phyloP scores from a whole-genome alignment of 1,284 basidiomycete species.

The Takashimella koratensis region DNA sequence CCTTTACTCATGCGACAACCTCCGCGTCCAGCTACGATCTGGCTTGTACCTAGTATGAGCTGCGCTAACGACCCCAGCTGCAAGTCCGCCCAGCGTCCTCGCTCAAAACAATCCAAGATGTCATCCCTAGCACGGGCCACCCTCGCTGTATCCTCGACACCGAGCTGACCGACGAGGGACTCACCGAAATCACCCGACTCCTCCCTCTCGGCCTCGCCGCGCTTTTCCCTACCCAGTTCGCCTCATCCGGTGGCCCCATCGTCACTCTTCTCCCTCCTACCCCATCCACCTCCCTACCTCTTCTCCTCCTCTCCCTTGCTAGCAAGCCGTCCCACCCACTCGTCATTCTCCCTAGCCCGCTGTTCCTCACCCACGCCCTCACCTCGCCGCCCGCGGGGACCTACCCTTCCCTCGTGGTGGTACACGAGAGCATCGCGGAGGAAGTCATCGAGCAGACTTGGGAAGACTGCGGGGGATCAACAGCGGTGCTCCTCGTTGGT shows the following conservation, averaged over 20 bases:
- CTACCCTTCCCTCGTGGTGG: constrained; percentile 29
- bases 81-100: constrained; percentile 41
- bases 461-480: constrained; percentile 17
- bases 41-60: too few relatives aligned
- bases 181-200: constrained; percentile 34
- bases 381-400: constrained; percentile 17
- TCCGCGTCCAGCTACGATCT: background rate
- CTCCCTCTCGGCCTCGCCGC: constrained; percentile 34
- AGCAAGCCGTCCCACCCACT: constrained; percentile 27
- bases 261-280: constrained; percentile 35
- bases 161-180: constrained; percentile 28
- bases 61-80: constrained; percentile 30
- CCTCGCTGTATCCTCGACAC: constrained; percentile 37
- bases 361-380: constrained; percentile 22
- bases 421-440: constrained; percentile 26
- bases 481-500: constrained; percentile 34
- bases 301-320: constrained; percentile 37
- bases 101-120: constrained; percentile 39
- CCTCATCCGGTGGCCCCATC: constrained; percentile 21
- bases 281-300: constrained; percentile 30
- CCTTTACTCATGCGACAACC: background rate
- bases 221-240: constrained; percentile 32
- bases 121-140: constrained; percentile 15
- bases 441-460: constrained; percentile 31
- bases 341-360: constrained; percentile 29